Conservation (phyloP, 345 rosid genomes). For the Durio zibethinus region DNA sequence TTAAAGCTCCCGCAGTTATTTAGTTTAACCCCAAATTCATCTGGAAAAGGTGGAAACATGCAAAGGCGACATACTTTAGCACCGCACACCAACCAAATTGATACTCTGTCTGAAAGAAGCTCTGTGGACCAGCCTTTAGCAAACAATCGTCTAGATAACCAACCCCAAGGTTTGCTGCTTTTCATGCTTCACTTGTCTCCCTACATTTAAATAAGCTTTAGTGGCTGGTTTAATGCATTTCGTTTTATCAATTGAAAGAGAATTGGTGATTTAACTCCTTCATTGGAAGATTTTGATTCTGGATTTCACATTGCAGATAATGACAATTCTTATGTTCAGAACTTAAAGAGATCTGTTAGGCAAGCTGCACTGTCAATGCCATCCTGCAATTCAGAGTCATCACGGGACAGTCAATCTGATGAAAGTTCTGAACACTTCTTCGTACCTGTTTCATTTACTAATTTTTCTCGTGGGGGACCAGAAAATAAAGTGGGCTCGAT, state of each 20-base stretch:
- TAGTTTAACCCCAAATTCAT: slow-evolving; percentile 85
- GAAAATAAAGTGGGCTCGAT: slow-evolving; percentile 48
- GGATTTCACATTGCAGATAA: slow-evolving; percentile 49
- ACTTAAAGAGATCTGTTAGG: slow-evolving; percentile 90
- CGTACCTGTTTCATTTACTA: slow-evolving; percentile 61
- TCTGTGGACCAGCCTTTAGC: slow-evolving; percentile 49
- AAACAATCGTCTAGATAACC: slow-evolving; percentile 44
- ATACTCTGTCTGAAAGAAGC: slow-evolving; percentile 54
- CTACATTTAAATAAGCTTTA: background rate
- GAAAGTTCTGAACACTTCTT: slow-evolving; percentile 86
- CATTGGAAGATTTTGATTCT: slow-evolving; percentile 13
- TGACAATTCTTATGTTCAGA: slow-evolving; percentile 58
- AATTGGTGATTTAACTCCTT: slow-evolving; percentile 10
- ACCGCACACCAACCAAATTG: slow-evolving; percentile 58
- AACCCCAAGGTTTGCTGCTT: slow-evolving; percentile 57
- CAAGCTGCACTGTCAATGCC: slow-evolving; percentile 76
- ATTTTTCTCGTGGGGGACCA: slow-evolving; percentile 47
- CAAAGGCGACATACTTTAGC: slow-evolving; percentile 64
- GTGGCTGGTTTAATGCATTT: background rate
- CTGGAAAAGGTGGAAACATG: slow-evolving; percentile 69
- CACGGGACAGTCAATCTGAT: slow-evolving; percentile 64
- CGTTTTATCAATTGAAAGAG: slow-evolving; percentile 3
- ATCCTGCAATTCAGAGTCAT: slow-evolving; percentile 61
- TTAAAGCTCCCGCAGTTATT: slow-evolving; percentile 92
- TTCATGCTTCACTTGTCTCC: background rate